Evolutionary conservation across 2,329 filamentous ascomycete genomes (phyloP), one percentile per base, ranked within the genome.

Genomic region (Fusarium nisikadoi): DNA sequence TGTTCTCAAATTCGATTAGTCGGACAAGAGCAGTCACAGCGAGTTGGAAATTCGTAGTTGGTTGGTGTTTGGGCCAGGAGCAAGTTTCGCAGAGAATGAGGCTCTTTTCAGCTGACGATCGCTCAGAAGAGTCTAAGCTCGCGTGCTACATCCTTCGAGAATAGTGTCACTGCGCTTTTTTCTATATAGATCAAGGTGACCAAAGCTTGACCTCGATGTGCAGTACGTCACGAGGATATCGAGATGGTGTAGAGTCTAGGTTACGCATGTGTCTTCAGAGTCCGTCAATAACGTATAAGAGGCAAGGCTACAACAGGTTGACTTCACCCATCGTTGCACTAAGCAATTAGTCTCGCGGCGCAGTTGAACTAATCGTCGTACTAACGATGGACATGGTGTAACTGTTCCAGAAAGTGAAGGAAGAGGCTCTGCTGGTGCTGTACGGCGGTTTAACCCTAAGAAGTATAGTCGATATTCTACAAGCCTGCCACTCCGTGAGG

Each of bases 181-280:
- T 35, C 29, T 25, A 23, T 27, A 23, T n/a, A 36, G 33, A 25
- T 31, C 25, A 38, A 36, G 42, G 33, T 20, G 23, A 38, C 27
- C 27, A 42, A 57, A 53, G 41, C n/a, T 29, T 41, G 35, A 38
- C 20, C n/a, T 53, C 20, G 16, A 39, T 52, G 31, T 33, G 54
- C 62, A 67, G 25, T 25, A 25, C n/a, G 35, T 61, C 54, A 67
- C 57, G 62, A 61, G 46, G 16, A 27, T 27, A 35, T n/a, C 25
- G 62, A 52, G 54, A 36, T 53, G 62, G 62, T 67, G 62, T 60
- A 59, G 23, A 49, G 19, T 27, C 20, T 6, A 17, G 50, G 60
- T 57, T 65, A 50, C 38, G 33, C 42, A 65, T 33, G 42, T 39
- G 54, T 23, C 33, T 36, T 19, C 14, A 36, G 47, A 29, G 41